These are phyloP conservation scores for Russula brevipes DNA, from an alignment of 768 basidiomycete genomes.

Conservation along the genomic window DNA sequence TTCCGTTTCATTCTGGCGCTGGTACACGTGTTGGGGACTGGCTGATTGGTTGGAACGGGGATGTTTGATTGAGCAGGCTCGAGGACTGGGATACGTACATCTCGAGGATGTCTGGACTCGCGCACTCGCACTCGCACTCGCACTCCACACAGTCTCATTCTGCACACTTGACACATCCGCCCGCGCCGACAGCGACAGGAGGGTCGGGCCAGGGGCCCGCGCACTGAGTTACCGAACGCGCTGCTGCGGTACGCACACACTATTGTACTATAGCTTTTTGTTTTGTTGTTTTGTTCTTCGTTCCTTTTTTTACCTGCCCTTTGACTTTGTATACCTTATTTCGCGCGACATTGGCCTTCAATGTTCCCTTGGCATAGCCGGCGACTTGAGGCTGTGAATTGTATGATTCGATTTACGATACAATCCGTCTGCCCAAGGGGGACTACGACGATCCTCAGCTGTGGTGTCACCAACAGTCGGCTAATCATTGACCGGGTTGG, in stretches of 20 bases:
- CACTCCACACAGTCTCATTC: constrained; percentile 2
- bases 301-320: background rate
- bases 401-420: no score
- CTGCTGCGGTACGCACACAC: background rate
- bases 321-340: no score
- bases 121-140: constrained; percentile 7
- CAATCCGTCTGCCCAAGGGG: no score
- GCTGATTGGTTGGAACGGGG: constrained; percentile 3
- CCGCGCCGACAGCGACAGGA: background rate
- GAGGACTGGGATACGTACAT: constrained; percentile 25
- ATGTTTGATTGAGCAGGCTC: constrained; percentile 5
- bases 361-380: no score
- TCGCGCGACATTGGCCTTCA: no score
- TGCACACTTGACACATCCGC: background rate
- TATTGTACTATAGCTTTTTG: background rate
- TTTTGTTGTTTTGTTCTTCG: background rate
- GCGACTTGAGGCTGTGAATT: no score
- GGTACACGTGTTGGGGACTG: constrained; percentile 7
- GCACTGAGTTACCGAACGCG: background rate
- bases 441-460: no score
- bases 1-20: constrained; percentile 5
- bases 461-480: no score
- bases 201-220: constrained; percentile 11
- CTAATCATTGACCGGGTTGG: no score
- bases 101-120: constrained; percentile 18